phyloP scores from a whole-genome alignment of 1,139 yeast species.

The Taiozyma sp. region DNA sequence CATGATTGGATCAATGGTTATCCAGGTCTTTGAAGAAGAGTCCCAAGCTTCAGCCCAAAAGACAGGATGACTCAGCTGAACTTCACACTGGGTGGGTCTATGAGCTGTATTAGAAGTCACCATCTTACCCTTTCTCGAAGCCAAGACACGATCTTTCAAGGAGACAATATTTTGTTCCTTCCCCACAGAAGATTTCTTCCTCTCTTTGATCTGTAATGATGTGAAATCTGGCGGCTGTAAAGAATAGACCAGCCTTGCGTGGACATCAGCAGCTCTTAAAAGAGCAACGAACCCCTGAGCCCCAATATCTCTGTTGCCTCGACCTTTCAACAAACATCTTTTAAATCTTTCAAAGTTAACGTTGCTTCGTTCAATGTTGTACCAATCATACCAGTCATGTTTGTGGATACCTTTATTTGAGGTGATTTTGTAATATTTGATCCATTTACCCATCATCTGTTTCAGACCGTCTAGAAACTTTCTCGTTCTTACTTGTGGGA shows the following conservation, averaged over 20 bases:
- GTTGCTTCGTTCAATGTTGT: conserved; percentile 20
- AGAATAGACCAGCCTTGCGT: conserved; percentile 72
- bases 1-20: conserved; percentile 78
- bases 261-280: conserved; percentile 62
- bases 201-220: conserved; percentile 12
- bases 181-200: neutral
- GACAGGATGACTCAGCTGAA: conserved; percentile 48
- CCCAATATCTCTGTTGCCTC: conserved; percentile 75
- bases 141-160: conserved; percentile 12
- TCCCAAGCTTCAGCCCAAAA: conserved; percentile 98
- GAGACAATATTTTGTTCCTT: conserved; percentile 1
- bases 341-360: conserved; percentile 37
- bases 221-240: conserved; percentile 89
- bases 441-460: conserved; percentile 58
- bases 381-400: conserved; percentile 59
- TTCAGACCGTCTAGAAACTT: conserved; percentile 70
- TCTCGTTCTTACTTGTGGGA: conserved; percentile 48
- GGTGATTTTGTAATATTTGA: conserved; percentile 47
- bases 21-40: conserved; percentile 62
- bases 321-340: conserved; percentile 35
- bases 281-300: conserved; percentile 86
- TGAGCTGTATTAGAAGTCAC: conserved; percentile 2
- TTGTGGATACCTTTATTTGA: conserved; percentile 38
- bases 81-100: conserved; percentile 14
- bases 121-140: conserved; percentile 13